phyloP scores from a whole-genome alignment of 139 green algal species.

The Chlorella sp. region DNA sequence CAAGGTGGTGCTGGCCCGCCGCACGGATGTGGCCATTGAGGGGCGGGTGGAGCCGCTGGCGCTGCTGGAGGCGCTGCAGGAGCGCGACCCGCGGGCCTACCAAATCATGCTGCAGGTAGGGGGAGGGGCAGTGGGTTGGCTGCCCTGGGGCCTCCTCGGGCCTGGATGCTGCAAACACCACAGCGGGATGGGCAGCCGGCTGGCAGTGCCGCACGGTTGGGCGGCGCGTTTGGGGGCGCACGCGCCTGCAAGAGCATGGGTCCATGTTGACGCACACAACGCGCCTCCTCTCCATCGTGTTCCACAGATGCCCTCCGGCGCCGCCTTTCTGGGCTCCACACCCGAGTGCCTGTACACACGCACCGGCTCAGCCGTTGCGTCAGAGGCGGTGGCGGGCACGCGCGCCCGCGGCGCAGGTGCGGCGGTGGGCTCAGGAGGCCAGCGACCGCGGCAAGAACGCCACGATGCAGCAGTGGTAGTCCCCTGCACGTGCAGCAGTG shows the following conservation, averaged over 20 bases:
- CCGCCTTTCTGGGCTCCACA: conserved; percentile 88
- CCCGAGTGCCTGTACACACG: conserved; percentile 93
- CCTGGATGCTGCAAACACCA: background rate
- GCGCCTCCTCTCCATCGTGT: background rate
- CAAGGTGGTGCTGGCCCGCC: conserved; percentile 87
- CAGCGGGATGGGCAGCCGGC: background rate
- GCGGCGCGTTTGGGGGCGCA: too few species aligned
- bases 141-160: background rate
- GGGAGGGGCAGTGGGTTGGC: background rate
- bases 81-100: conserved; percentile 88
- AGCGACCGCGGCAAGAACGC: too few species aligned
- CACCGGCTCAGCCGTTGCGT: conserved; percentile 70
- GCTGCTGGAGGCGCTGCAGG: conserved; percentile 79
- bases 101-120: conserved; percentile 72
- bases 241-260: background rate
- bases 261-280: background rate
- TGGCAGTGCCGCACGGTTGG: too few species aligned
- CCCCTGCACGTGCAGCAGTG: too few species aligned
- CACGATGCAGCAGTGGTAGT: too few species aligned
- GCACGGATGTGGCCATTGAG: conserved; percentile 56
- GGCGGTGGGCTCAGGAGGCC: background rate
- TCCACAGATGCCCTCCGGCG: conserved; percentile 53
- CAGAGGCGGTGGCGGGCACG: conserved; percentile 94
- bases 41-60: conserved; percentile 65
- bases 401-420: conserved; percentile 63